phyloP scores from a whole-genome alignment of 495 filamentous ascomycete species.

The Tuber melanosporum region DNA sequence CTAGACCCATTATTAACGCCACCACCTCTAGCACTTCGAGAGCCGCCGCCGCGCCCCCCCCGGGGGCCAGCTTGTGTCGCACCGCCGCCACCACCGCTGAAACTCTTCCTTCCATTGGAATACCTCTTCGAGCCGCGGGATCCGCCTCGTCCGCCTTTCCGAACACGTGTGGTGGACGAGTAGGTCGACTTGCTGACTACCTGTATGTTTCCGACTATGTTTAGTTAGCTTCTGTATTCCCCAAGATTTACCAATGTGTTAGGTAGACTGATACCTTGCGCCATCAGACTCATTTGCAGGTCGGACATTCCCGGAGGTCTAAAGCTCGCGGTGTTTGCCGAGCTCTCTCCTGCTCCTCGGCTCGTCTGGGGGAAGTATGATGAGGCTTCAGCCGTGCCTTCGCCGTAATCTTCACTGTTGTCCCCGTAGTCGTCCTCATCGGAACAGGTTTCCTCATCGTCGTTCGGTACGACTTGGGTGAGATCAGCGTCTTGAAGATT shows the following conservation, averaged over 20 bases:
- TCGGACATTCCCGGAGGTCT: conserved; percentile 28
- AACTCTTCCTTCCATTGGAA: conserved; percentile 17
- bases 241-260: neutral
- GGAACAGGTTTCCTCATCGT: conserved; percentile 25
- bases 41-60: conserved; percentile 2
- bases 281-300: conserved; percentile 17
- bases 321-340: conserved; percentile 20
- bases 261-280: conserved; percentile 7
- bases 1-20: neutral
- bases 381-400: neutral
- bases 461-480: conserved; percentile 19
- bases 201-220: conserved; percentile 3
- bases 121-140: conserved; percentile 8
- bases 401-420: conserved; percentile 2
- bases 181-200: conserved; percentile 5
- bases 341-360: conserved; percentile 12
- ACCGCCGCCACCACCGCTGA: conserved; percentile 7
- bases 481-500: conserved; percentile 48
- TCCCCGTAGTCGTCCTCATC: conserved; percentile 29
- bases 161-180: conserved; percentile 16
- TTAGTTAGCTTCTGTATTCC: neutral
- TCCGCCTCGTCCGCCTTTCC: conserved; percentile 17
- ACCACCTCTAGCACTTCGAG: conserved; percentile 13
- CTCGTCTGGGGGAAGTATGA: neutral
- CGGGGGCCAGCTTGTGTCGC: conserved; percentile 15